These are phyloP conservation scores for Suillus sp. DNA, from an alignment of 768 basidiomycete genomes.

Conservation along the genomic window DNA sequence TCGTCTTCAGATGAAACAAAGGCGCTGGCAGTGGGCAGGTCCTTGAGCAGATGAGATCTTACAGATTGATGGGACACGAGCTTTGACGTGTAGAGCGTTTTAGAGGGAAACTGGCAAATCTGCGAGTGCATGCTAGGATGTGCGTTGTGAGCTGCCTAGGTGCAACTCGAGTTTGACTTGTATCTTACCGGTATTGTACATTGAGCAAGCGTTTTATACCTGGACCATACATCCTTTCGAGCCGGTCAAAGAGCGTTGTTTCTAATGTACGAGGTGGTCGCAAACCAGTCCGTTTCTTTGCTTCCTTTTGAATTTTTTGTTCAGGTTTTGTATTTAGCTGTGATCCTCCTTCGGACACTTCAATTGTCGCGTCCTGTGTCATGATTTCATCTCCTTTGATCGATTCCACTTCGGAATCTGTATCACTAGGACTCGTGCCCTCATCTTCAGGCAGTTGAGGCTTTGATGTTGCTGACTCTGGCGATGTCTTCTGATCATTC, in stretches of 20 bases:
- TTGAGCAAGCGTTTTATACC: constrained; percentile 85
- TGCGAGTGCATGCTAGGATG: constrained; percentile 75
- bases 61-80: constrained; percentile 75
- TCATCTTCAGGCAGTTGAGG: constrained; percentile 13
- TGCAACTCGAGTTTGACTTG: not conserved
- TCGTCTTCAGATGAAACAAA: constrained; percentile 43
- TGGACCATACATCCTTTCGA: constrained; percentile 86
- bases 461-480: not conserved
- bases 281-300: constrained; percentile 31
- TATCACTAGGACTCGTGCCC: constrained; percentile 4
- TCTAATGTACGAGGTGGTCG: constrained; percentile 75
- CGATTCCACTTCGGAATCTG: constrained; percentile 22
- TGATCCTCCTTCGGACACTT: not conserved
- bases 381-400: constrained; percentile 24
- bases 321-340: constrained; percentile 8
- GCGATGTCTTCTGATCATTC: constrained; percentile 11
- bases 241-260: constrained; percentile 88
- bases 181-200: constrained; percentile 79
- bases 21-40: constrained; percentile 57
- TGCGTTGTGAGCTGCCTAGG: not conserved
- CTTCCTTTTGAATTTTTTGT: constrained; percentile 19
- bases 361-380: constrained; percentile 21
- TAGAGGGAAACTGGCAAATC: constrained; percentile 86
- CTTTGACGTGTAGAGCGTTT: constrained; percentile 73
- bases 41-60: constrained; percentile 67